These are phyloP conservation scores for Fusarium nisikadoi DNA, from an alignment of 2,329 filamentous ascomycete species.

Conservation along the genomic window DNA sequence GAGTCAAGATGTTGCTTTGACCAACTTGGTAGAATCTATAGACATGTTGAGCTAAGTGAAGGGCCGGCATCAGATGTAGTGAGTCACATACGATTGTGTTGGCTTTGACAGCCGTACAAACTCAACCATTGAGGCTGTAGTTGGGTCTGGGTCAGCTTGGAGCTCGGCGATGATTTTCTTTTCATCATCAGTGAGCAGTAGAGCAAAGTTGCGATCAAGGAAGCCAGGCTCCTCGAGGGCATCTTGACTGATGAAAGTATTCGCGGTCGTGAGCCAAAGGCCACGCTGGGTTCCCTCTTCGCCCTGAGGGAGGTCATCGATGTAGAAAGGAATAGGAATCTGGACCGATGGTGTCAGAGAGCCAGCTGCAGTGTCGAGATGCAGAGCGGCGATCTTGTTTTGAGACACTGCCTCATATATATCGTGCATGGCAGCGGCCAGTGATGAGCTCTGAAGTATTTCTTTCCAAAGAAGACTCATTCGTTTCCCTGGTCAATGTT, in stretches of 20 bases:
- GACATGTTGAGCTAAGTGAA: neutral
- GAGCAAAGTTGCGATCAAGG: constrained; percentile 85
- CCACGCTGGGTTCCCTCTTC: constrained; percentile 77
- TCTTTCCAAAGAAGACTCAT: constrained; percentile 76
- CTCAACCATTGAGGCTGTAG: constrained; percentile 81
- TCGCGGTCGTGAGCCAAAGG: constrained; percentile 88
- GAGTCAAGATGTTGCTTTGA: constrained; percentile 75
- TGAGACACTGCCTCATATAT: constrained; percentile 84
- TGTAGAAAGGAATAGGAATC: constrained; percentile 73
- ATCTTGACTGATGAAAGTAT: constrained; percentile 77
- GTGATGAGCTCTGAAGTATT: constrained; percentile 76
- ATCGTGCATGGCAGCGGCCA: constrained; percentile 84
- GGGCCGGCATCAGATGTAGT: neutral
- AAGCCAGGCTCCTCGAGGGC: constrained; percentile 72
- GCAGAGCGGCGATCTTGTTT: constrained; percentile 86
- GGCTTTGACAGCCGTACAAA: constrained; percentile 81
- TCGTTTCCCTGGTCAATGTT: constrained; percentile 58
- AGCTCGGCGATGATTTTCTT: constrained; percentile 78
- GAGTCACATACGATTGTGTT: constrained; percentile 65
- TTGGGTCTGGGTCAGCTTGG: constrained; percentile 78
- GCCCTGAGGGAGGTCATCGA: constrained; percentile 76
- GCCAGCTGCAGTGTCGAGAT: constrained; percentile 72
- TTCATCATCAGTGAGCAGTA: constrained; percentile 87
- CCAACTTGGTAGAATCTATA: constrained; percentile 74
- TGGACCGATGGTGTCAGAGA: constrained; percentile 71